Evolutionary conservation across 805 yeast genomes (phyloP), one percentile per base, ranked within the genome.

Genomic region (Yamadazyma philogaea): DNA sequence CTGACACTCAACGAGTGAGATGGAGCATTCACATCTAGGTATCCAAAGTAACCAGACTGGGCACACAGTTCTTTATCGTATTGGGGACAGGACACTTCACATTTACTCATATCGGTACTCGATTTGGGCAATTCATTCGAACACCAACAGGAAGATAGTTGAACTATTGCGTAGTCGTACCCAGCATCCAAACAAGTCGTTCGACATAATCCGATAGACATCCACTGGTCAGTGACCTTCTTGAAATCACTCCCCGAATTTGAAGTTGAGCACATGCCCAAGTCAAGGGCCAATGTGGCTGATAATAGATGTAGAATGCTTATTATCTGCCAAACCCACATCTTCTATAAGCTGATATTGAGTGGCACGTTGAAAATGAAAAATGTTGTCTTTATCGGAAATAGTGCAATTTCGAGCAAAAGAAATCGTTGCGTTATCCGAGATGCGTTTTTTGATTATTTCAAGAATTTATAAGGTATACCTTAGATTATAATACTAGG

Each of bases 71-170:
- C 78, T 35, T 46, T 49, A 3, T 63, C 60, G 44, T 51, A 74
- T 1, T 79, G 78, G 3, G 79, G 79, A 56, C 81, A 76, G 1
- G 54, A 48, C 3, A 41, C 41, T 18, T 51, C 47, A 56, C 81
- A 76, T 21, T 61, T 47, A n/a, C 55, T 42, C 8, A 64, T 30
- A 21, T 53, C 47, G 0, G 64, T 65, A 0, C 80, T 66, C 14
- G 56, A 49, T 1, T 54, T 64, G 0, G 87, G 87, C 16, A 71
- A 58, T 7, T 53, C 47, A 52, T 81, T 70, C 5, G 85, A 70
- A 55, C 88, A 82, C 82, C 84, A 82, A 57, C 88, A 82, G 35
- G 63, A 30, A 30, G 61, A 47, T n/a, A 66, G 69, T 49, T 67
- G 79, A 28, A 81, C 59, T 31, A 82, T 70, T 14, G 79, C 87